Base-by-base conservation (phyloP, 2,329 filamentous ascomycete genomes). In the Coleophoma cylindrospora region DNA sequence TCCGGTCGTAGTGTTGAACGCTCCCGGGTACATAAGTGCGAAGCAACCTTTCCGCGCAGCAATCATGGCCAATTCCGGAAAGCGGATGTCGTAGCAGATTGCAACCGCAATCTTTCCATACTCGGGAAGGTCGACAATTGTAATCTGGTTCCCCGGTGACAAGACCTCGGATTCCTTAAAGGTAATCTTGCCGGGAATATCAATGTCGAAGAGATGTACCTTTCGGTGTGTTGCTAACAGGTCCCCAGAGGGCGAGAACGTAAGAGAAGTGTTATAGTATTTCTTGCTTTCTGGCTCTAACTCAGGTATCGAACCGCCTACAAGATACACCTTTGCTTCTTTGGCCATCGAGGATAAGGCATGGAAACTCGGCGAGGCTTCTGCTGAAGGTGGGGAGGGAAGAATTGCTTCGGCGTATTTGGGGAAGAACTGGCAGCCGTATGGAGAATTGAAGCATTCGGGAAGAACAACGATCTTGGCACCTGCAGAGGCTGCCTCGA, bases 381-480 rank as follows among this genome's bases (percentile, higher is more conserved):
- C 78, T 53, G 74, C 66, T 3, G 83, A 74, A 0, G 91, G 89
- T 27, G 90, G 89, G 3, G 83, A 86, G 1, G 90, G 89, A 1
- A 81, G 75, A n/a, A 97, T 83, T 1, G 83, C 86, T 71, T 99
- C 94, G 58, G 94, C 91, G 69, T 97, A 97, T 54, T 84, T 81
- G 48, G 91, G 86, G 72, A 99, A 99, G 76, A 86, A 91, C 64
- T 90, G 79, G 58, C 84, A 91, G 58, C 94, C 94, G 70, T 99
- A 99, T 9, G 94, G 94, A 40, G 89, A 95, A 75, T 99, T 99
- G 83, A 99, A 99, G 77, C 94, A 99, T 74, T 99, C 94, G 34
- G 94, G 94, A 15, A 99, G 81, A 34, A 97, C 90, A 57, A 97
- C 85, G 52, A 99, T 83, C 50, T 87, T 83, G 53, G 92, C 90